Percentiles rank a stretch among this genome's conserved stretches.
Conservation (phyloP, 2,329 filamentous ascomycete genomes). For the Colletotrichum paranaense region DNA sequence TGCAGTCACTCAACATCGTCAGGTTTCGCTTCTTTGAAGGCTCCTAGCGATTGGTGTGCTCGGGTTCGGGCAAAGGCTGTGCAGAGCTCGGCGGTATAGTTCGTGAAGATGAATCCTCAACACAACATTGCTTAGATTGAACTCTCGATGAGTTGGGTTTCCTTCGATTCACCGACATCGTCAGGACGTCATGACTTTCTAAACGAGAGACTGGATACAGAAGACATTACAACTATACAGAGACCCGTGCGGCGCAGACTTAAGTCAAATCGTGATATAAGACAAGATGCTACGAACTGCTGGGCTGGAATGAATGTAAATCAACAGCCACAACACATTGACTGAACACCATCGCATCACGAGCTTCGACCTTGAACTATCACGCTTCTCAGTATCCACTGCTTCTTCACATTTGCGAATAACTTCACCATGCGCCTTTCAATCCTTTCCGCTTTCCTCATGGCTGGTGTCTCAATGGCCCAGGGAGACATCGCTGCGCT, state of each 20-base stretch:
- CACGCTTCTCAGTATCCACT: too few species aligned
- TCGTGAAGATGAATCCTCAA: not conserved
- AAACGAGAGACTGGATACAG: not conserved
- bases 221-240: not conserved
- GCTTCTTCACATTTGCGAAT: not conserved
- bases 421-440: conserved; percentile 10
- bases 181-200: not conserved
- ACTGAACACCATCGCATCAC: not conserved
- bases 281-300: not conserved
- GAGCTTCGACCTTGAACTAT: not conserved
- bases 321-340: not conserved
- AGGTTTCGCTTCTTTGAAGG: not conserved
- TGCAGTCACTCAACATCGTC: not conserved
- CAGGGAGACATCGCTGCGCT: conserved; percentile 38
- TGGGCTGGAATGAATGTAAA: not conserved
- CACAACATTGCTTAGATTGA: not conserved
- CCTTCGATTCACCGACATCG: not conserved
- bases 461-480: conserved; percentile 25
- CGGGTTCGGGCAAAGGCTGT: not conserved
- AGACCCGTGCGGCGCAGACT: not conserved
- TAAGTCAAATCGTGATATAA: not conserved
- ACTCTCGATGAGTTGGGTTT: not conserved
- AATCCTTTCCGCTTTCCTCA: not conserved
- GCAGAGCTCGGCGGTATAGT: not conserved
- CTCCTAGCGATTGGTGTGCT: not conserved